Evolutionary conservation across 805 yeast genomes (phyloP), one percentile per base, ranked within the genome.

Genomic region (Candida multigemmis): DNA sequence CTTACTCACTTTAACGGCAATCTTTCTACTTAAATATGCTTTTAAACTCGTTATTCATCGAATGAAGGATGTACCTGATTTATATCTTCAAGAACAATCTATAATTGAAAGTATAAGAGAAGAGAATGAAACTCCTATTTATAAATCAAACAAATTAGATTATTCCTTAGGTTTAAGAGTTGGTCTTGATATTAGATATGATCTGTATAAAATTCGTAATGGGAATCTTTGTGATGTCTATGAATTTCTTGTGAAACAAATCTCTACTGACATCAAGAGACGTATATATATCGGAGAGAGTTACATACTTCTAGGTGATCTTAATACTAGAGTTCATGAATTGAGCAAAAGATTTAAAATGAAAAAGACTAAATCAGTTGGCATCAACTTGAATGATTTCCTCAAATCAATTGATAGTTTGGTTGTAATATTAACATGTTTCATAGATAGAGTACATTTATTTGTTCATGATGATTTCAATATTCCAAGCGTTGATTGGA

Each of bases 201-300:
- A 68, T 14, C 75, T 71, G 19, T 80, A 77, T 46, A 70, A 68
- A 36, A 45, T 79, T 13, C 61, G 94, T 39, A 78, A 81, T 46
- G 95, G 95, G 3, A 76, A 72, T 38, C 46, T 84, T 32, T 66
- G 70, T 35, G 95, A 84, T 54, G 46, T 83, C 3, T 83, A 91
- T 87, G 69, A 63, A 28, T 53, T 75, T 9, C 64, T 68, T 7
- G 27, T 51, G 28, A 29, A 36, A 23, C 44, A 56, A 48, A 44
- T 47, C 19, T 43, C 47, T 12, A 37, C 46, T 18, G 36, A 31
- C 19, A 26, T 25, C 3, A 11, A 25, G 3, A 37, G 27, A 21
- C 1, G 12, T 9, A 24, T 37, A 5, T 12, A 4, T 4, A 6
- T 37, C n/a, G 23, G 34, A 27, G 32, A 28, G 12, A 22, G 26